Evolutionary conservation across 257 asterid species (phyloP).

Genomic region (Solanum pinnatisectum): DNA sequence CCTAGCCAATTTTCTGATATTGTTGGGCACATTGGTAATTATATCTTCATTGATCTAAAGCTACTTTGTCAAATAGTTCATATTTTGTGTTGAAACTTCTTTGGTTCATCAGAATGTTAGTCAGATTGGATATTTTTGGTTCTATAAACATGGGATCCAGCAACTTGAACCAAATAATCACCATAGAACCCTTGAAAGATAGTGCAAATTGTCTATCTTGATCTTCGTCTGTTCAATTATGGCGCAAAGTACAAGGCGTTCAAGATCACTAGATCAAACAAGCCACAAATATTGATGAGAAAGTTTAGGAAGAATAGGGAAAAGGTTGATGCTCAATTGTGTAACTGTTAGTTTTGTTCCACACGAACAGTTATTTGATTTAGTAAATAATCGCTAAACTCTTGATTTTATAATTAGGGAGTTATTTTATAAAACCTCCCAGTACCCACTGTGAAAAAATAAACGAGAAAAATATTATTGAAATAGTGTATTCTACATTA

Average conservation of each 20-base stretch:
- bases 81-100: neutral
- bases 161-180: neutral
- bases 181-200: neutral
- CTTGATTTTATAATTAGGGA: neutral
- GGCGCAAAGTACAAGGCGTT: neutral
- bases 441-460: neutral
- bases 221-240: neutral
- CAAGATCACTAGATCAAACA: neutral
- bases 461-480: neutral
- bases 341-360: neutral
- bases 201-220: neutral
- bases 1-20: neutral
- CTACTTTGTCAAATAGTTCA: neutral
- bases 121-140: neutral
- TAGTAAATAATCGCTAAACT: neutral
- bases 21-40: neutral
- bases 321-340: neutral
- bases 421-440: neutral
- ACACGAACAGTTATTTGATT: neutral
- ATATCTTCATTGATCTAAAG: neutral
- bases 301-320: neutral
- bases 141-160: neutral
- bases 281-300: neutral
- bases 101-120: neutral
- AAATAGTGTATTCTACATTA: neutral